Conservation (phyloP, 2,329 filamentous ascomycete genomes). For the Acephala macrosclerotiorum region DNA sequence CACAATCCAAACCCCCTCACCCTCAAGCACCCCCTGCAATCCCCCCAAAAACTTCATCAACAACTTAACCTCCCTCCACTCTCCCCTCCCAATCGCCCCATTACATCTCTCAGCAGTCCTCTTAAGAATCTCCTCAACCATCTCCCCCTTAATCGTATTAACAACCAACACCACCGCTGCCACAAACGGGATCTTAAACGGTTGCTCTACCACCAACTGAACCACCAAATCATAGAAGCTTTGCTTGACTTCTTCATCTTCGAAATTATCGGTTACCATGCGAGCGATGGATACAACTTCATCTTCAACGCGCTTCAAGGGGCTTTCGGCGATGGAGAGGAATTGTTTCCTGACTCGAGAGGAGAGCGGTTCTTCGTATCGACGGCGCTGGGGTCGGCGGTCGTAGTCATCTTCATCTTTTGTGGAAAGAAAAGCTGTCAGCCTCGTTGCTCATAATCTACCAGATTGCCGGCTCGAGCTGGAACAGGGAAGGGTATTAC, state of each 20-base stretch:
- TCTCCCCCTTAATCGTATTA: constrained; percentile 74
- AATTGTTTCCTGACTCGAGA: constrained; percentile 81
- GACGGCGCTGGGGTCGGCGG: constrained; percentile 74
- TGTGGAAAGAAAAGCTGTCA: constrained; percentile 31
- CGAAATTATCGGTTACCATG: constrained; percentile 81
- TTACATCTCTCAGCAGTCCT: constrained; percentile 69
- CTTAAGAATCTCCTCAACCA: constrained; percentile 74
- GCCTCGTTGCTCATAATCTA: constrained; percentile 27
- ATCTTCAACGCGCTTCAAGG: constrained; percentile 79
- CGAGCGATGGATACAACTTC: constrained; percentile 79
- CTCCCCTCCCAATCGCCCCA: constrained; percentile 71
- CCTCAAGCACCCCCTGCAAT: constrained; percentile 80
- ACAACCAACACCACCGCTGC: constrained; percentile 82
- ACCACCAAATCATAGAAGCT: constrained; percentile 77
- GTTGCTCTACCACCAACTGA: constrained; percentile 86
- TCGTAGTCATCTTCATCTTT: constrained; percentile 83
- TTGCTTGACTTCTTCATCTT: constrained; percentile 79
- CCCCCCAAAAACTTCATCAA: constrained; percentile 89
- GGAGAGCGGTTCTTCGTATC: constrained; percentile 75
- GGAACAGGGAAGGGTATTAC: constrained; percentile 51
- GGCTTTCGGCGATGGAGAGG: constrained; percentile 81
- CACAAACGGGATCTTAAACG: constrained; percentile 96
- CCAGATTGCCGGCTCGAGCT: not conserved
- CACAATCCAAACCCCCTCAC: constrained; percentile 84
- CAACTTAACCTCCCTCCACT: constrained; percentile 93